phyloP scores from a whole-genome alignment of 192 early-diverging fungal species.

The Coemansia sp. region DNA sequence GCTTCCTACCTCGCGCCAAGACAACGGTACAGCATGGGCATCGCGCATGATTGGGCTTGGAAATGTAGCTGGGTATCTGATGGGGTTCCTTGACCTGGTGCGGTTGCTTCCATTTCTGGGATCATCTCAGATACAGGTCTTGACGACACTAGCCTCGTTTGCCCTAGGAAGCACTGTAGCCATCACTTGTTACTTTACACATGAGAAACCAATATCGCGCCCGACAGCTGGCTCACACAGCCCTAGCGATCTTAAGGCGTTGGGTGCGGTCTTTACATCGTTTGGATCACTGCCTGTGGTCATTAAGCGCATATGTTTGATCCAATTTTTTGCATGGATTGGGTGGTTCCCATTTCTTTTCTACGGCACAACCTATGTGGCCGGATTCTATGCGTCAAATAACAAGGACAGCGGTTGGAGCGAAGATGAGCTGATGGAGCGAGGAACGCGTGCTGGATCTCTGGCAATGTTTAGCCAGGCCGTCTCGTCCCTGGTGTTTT shows the following conservation, averaged over 20 bases:
- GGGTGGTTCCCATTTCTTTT: constrained; percentile 97
- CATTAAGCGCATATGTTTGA: constrained; percentile 75
- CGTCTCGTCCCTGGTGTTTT: constrained; percentile 61
- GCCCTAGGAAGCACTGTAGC: constrained; percentile 57
- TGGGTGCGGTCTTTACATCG: constrained; percentile 38
- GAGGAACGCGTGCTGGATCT: constrained; percentile 76
- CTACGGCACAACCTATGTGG: constrained; percentile 65
- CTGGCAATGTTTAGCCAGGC: constrained; percentile 81
- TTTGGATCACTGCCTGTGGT: constrained; percentile 64
- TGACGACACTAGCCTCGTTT: constrained; percentile 71
- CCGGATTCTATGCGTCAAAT: constrained; percentile 33
- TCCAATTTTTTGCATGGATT: constrained; percentile 95
- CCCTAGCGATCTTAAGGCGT: constrained; percentile 36
- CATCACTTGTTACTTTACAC: constrained; percentile 65
- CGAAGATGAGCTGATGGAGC: constrained; percentile 35
- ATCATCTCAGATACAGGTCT: constrained; percentile 72
- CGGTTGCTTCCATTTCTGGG: constrained; percentile 65
- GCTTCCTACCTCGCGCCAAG: constrained; percentile 75
- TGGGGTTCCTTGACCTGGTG: constrained; percentile 78
- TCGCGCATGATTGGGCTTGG: constrained; percentile 81
- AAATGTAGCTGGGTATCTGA: constrained; percentile 81
- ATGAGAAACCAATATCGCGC: constrained; percentile 49
- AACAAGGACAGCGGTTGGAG: constrained; percentile 7
- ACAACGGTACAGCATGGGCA: constrained; percentile 79
- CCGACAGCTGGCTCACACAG: constrained; percentile 15